Conservation (phyloP, 148 eudicot genomes). For the Rhododendron molle region DNA sequence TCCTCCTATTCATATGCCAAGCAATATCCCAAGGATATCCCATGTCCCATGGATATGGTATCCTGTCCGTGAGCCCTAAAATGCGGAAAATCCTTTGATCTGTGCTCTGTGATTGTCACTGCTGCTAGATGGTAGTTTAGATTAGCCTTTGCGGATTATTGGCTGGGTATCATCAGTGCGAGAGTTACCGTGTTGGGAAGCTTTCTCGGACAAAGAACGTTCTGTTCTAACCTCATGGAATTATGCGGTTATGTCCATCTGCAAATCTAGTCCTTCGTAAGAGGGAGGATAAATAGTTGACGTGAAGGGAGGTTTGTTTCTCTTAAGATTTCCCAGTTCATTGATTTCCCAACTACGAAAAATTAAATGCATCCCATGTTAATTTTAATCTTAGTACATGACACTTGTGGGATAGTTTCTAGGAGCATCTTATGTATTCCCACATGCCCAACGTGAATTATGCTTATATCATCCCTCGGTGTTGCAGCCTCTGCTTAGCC, state of each 20-base stretch:
- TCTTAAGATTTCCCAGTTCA: not conserved
- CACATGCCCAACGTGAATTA: not conserved
- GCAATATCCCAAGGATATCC: not conserved
- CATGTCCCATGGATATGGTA: not conserved
- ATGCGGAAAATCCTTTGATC: not conserved
- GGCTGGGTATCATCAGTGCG: not conserved
- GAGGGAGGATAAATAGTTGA: not conserved
- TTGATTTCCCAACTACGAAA: not conserved
- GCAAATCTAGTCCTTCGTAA: not conserved
- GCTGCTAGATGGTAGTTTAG: not conserved
- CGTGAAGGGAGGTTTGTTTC: not conserved
- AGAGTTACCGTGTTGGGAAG: not conserved
- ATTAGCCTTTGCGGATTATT: not conserved
- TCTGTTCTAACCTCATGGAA: not conserved
- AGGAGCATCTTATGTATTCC: slow-evolving; percentile 3
- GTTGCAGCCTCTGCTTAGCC: slow-evolving; percentile 72
- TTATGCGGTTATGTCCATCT: not conserved
- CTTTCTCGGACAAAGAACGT: not conserved
- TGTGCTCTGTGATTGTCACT: not conserved
- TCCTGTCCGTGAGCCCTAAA: not conserved
- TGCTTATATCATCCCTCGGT: not conserved
- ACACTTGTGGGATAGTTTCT: not conserved
- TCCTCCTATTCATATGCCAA: not conserved
- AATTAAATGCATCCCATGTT: not conserved
- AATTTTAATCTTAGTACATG: not conserved